These are phyloP conservation scores for Moesziomyces antarcticus DNA, from an alignment of 1,284 basidiomycete species.

Conservation along the genomic window DNA sequence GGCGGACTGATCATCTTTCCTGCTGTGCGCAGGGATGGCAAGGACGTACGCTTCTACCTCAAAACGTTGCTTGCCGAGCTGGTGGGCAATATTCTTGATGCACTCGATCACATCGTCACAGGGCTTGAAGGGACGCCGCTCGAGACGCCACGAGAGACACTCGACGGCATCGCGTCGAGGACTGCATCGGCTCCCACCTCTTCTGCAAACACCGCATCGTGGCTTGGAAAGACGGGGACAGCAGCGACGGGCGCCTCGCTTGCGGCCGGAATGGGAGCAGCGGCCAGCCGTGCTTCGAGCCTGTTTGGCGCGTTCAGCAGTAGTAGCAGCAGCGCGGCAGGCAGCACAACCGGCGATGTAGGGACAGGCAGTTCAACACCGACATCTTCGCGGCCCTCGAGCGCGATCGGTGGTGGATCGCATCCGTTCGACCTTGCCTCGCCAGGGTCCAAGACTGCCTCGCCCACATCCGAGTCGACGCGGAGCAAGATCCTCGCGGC, in stretches of 20 bases:
- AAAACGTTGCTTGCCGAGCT: slow-evolving; percentile 61
- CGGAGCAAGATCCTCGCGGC: slow-evolving; percentile 37
- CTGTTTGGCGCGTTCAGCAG: slow-evolving; percentile 47
- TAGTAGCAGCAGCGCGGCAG: not conserved
- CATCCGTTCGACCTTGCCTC: slow-evolving; percentile 35
- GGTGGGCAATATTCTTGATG: slow-evolving; percentile 58
- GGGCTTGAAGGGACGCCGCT: slow-evolving; percentile 59
- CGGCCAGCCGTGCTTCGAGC: slow-evolving; percentile 49
- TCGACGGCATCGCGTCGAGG: slow-evolving; percentile 44
- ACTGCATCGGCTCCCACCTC: slow-evolving; percentile 7
- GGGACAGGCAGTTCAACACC: slow-evolving; percentile 14
- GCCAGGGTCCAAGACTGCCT: slow-evolving; percentile 12
- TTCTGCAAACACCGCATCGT: slow-evolving; percentile 16
- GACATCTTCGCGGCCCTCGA: slow-evolving; percentile 25
- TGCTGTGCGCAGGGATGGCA: slow-evolving; percentile 60
- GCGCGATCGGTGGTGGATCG: slow-evolving; percentile 44
- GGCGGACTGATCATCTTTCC: slow-evolving; percentile 64
- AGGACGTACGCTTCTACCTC: slow-evolving; percentile 65
- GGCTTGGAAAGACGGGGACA: slow-evolving; percentile 30
- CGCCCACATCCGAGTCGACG: slow-evolving; percentile 39
- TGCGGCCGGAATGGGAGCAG: slow-evolving; percentile 23
- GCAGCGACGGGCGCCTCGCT: slow-evolving; percentile 3
- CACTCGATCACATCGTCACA: slow-evolving; percentile 50
- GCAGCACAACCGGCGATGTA: slow-evolving; percentile 1
- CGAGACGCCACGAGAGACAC: slow-evolving; percentile 66